These are phyloP conservation scores for Globisporangium echinulatum DNA, from an alignment of 352 stramenopile genomes.

Conservation along the genomic window DNA sequence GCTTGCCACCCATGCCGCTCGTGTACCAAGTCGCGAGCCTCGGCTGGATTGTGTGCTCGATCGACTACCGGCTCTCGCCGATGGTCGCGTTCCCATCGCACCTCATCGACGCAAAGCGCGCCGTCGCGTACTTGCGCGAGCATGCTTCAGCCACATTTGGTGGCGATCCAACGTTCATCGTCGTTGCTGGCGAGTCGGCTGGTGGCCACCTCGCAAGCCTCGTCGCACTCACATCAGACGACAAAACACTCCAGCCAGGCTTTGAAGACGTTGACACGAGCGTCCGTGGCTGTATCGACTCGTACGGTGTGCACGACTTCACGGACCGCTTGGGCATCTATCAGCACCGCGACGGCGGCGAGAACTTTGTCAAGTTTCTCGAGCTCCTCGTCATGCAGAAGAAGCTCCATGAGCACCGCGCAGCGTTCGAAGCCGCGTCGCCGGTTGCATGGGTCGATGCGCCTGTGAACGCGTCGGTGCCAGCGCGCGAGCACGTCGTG, in stretches of 20 bases:
- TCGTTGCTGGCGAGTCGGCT: slow-evolving; percentile 61
- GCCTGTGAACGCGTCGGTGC: slow-evolving; percentile 9
- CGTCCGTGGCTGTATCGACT: slow-evolving; percentile 61
- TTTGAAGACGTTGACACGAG: slow-evolving; percentile 79
- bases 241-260: slow-evolving; percentile 63
- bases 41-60: slow-evolving; percentile 68
- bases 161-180: slow-evolving; percentile 59
- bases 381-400: slow-evolving; percentile 71
- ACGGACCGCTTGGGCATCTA: slow-evolving; percentile 63
- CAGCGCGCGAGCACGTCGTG: slow-evolving; percentile 25
- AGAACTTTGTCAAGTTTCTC: slow-evolving; percentile 59
- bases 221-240: slow-evolving; percentile 49
- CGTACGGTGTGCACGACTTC: slow-evolving; percentile 74
- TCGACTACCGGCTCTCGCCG: slow-evolving; percentile 72
- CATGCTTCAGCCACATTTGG: slow-evolving; percentile 37
- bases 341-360: slow-evolving; percentile 44
- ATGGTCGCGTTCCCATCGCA: slow-evolving; percentile 62
- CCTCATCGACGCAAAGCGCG: slow-evolving; percentile 64
- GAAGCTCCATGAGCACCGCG: slow-evolving; percentile 30
- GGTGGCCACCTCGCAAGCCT: slow-evolving; percentile 67
- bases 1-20: slow-evolving; percentile 38
- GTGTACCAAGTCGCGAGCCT: slow-evolving; percentile 52
- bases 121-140: slow-evolving; percentile 56
- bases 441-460: slow-evolving; percentile 49
- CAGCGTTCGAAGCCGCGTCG: slow-evolving; percentile 52